These are phyloP conservation scores for Cenchrus fungigraminus DNA, from an alignment of 176 grass and related monocot genomes.

Conservation along the genomic window DNA sequence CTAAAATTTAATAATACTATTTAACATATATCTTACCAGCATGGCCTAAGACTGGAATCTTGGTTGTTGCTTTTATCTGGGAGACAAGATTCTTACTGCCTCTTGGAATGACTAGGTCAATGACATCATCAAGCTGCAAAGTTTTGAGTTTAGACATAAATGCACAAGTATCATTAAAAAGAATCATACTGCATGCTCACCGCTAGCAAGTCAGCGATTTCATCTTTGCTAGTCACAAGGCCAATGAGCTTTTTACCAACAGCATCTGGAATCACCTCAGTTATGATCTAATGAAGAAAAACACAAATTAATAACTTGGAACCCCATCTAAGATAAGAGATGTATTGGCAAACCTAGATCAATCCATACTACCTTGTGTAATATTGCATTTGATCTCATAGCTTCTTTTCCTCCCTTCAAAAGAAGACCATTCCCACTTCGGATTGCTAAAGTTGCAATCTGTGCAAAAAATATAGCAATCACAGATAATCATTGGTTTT, in stretches of 20 bases:
- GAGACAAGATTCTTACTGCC: constrained; percentile 89
- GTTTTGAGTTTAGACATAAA: constrained; percentile 32
- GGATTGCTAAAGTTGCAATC: constrained; percentile 92
- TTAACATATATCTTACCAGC: constrained; percentile 65
- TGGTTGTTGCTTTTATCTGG: constrained; percentile 92
- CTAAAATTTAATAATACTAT: constrained; percentile 15
- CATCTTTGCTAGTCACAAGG: constrained; percentile 89
- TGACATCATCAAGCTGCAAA: constrained; percentile 98
- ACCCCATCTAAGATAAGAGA: not conserved
- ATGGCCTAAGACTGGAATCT: constrained; percentile 97
- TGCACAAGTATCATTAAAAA: constrained; percentile 14
- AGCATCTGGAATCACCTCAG: constrained; percentile 65
- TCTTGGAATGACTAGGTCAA: constrained; percentile 99
- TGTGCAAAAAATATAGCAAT: constrained; percentile 29
- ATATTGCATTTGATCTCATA: constrained; percentile 91
- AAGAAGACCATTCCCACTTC: constrained; percentile 97
- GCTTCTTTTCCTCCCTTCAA: constrained; percentile 99
- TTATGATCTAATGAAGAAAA: constrained; percentile 68
- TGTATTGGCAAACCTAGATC: not conserved
- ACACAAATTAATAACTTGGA: constrained; percentile 16
- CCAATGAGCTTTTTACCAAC: constrained; percentile 94
- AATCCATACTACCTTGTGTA: constrained; percentile 73
- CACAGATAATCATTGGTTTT: constrained; percentile 31
- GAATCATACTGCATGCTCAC: constrained; percentile 47
- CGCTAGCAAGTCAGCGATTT: constrained; percentile 87